Conservation (phyloP, 345 rosid species). For the Citrus trifoliata region DNA sequence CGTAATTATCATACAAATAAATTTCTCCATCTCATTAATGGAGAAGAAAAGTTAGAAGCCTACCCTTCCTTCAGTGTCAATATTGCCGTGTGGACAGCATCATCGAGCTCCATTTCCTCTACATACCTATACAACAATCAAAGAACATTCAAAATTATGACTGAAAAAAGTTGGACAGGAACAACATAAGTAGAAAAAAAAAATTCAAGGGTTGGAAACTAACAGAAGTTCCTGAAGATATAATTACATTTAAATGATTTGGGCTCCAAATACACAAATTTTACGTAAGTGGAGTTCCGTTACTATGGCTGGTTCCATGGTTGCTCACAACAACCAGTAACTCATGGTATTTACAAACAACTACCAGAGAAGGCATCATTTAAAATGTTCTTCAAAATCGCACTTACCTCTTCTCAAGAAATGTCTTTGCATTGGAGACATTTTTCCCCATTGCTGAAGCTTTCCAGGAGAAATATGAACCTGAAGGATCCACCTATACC, state of each 20-base stretch:
- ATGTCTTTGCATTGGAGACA: constrained; percentile 90
- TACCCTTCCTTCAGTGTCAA: constrained; percentile 96
- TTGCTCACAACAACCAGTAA: background rate
- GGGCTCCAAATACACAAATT: background rate
- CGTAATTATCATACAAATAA: background rate
- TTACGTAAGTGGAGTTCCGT: background rate
- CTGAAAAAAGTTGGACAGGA: background rate
- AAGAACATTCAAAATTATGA: background rate
- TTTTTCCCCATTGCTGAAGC: constrained; percentile 99
- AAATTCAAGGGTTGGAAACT: background rate
- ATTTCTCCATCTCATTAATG: background rate
- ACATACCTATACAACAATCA: constrained; percentile 50
- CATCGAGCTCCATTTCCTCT: constrained; percentile 98
- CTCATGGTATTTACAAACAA: background rate
- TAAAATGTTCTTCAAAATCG: background rate
- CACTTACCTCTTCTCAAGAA: constrained; percentile 85
- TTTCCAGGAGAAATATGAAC: constrained; percentile 98
- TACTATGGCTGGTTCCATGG: background rate
- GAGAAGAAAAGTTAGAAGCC: constrained; percentile 9
- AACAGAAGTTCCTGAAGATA: background rate
- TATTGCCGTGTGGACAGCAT: constrained; percentile 97
- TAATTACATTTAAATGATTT: background rate
- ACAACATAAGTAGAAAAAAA: background rate
- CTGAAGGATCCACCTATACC: constrained; percentile 86
- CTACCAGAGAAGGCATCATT: background rate